Evolutionary conservation across 2,329 filamentous ascomycete species (phyloP).

Genomic region (Aspergillus ustus): DNA sequence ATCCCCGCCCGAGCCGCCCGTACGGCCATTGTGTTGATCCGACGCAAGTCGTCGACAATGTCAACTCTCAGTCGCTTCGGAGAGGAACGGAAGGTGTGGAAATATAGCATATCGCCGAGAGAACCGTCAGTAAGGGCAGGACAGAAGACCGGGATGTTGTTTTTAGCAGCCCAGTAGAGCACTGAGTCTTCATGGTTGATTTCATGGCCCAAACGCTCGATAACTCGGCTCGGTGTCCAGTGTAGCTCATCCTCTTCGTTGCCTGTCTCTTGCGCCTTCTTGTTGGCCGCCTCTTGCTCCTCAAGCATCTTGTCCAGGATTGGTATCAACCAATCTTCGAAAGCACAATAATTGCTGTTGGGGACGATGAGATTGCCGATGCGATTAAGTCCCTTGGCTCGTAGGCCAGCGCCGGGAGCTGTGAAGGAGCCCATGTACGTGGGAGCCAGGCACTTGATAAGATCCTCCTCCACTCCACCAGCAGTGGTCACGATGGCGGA

Average conservation of each 20-base stretch:
- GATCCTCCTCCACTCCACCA: slow-evolving; percentile 93
- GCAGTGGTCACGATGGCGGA: slow-evolving; percentile 94
- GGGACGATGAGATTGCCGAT: slow-evolving; percentile 96
- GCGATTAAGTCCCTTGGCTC: slow-evolving; percentile 85
- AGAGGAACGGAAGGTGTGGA: slow-evolving; percentile 91
- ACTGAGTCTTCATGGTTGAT: slow-evolving; percentile 92
- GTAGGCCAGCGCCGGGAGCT: slow-evolving; percentile 74
- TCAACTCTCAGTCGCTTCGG: slow-evolving; percentile 83
- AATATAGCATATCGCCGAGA: slow-evolving; percentile 97
- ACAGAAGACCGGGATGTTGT: slow-evolving; percentile 96
- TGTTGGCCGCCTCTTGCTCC: slow-evolving; percentile 83
- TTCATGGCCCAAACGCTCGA: slow-evolving; percentile 85
- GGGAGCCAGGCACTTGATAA: slow-evolving; percentile 95
- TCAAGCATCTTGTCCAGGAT: slow-evolving; percentile 93
- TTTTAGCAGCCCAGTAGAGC: slow-evolving; percentile 97
- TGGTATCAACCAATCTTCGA: slow-evolving; percentile 96
- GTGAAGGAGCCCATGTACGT: slow-evolving; percentile 92
- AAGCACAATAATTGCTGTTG: slow-evolving; percentile 95
- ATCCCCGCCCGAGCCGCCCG: slow-evolving; percentile 87
- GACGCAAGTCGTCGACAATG: slow-evolving; percentile 90
- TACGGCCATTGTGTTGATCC: slow-evolving; percentile 89
- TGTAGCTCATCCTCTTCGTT: slow-evolving; percentile 68
- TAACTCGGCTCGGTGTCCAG: slow-evolving; percentile 95
- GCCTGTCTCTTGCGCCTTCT: slow-evolving; percentile 49
- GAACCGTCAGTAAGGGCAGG: slow-evolving; percentile 94